Percentiles rank a stretch among this genome's conserved stretches.
Evolutionary conservation across 306 rosid genomes (phyloP).

Genomic region (Glycine latifolia): DNA sequence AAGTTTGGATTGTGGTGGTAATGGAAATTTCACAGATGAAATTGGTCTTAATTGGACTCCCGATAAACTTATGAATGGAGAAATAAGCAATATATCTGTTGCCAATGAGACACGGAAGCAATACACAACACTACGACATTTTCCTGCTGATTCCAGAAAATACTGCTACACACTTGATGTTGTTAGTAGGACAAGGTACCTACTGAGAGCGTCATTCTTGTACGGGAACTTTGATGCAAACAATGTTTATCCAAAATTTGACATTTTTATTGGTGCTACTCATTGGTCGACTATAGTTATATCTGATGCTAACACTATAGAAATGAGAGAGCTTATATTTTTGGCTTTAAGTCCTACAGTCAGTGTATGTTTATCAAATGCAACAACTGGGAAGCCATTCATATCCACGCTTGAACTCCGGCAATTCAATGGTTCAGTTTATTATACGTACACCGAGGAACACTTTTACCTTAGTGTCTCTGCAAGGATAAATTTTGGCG

Average conservation of each 20-base stretch:
- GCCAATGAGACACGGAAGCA: slow-evolving; percentile 76
- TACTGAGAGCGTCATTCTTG: slow-evolving; percentile 85
- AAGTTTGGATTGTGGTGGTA: slow-evolving; percentile 97
- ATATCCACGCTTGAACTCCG: slow-evolving; percentile 97
- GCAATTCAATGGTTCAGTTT: slow-evolving; percentile 90
- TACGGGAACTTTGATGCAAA: slow-evolving; percentile 90
- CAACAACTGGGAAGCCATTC: slow-evolving; percentile 95
- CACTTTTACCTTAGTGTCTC: slow-evolving; percentile 88
- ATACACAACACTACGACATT: slow-evolving; percentile 74
- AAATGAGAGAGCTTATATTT: slow-evolving; percentile 81
- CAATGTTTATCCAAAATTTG: slow-evolving; percentile 92
- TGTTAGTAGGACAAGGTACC: slow-evolving; percentile 86
- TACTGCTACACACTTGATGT: slow-evolving; percentile 86
- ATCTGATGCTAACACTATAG: slow-evolving; percentile 74
- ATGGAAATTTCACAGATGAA: slow-evolving; percentile 69
- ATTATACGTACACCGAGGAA: slow-evolving; percentile 70
- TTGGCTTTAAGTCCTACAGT: slow-evolving; percentile 78
- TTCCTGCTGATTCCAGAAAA: slow-evolving; percentile 91
- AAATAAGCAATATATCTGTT: slow-evolving; percentile 65
- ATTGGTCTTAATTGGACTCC: slow-evolving; percentile 85
- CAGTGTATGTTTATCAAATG: slow-evolving; percentile 93
- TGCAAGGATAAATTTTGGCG: slow-evolving; percentile 97
- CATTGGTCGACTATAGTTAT: slow-evolving; percentile 92
- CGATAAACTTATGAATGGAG: slow-evolving; percentile 64
- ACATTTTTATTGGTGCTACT: slow-evolving; percentile 91